Evolutionary conservation across 768 basidiomycete genomes (phyloP).

Genomic region (Lentinula raphanica): DNA sequence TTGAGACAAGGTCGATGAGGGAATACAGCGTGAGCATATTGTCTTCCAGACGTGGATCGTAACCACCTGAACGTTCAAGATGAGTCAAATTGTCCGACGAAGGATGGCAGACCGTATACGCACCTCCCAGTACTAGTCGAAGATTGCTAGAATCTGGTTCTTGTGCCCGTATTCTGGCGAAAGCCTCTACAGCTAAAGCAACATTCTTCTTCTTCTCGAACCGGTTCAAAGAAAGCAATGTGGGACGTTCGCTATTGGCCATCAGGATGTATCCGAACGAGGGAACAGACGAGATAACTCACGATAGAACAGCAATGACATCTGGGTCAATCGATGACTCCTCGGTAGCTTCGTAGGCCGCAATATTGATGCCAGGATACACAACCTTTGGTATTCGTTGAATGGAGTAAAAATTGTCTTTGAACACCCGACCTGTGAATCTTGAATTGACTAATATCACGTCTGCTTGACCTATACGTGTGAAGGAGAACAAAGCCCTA

Average conservation of each 20-base stretch:
- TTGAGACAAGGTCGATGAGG: constrained; percentile 53
- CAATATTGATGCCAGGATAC: constrained; percentile 91
- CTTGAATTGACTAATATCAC: constrained; percentile 86
- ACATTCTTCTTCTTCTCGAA: constrained; percentile 96
- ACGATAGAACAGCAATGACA: constrained; percentile 54
- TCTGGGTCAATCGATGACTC: constrained; percentile 45
- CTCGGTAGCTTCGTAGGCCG: constrained; percentile 50
- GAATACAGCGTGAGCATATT: constrained; percentile 65
- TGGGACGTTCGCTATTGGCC: constrained; percentile 53
- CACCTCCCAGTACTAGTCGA: constrained; percentile 79
- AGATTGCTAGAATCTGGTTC: constrained; percentile 29
- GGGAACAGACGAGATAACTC: constrained; percentile 22
- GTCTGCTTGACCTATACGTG: constrained; percentile 72
- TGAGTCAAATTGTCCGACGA: background rate
- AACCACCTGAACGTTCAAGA: constrained; percentile 57
- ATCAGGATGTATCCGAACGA: background rate
- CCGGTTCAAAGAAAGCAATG: constrained; percentile 84
- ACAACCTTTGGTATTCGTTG: constrained; percentile 62
- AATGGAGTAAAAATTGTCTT: constrained; percentile 69
- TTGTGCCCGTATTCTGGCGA: constrained; percentile 46
- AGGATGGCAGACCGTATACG: constrained; percentile 13
- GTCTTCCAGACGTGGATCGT: constrained; percentile 82
- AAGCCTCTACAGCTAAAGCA: constrained; percentile 74
- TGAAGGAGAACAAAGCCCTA: background rate
- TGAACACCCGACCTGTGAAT: constrained; percentile 84